A percentile compares a stretch with the other conserved stretches of the same genome.
These are phyloP conservation scores for Sesbania bispinosa DNA, from an alignment of 306 rosid species.

Conservation along the genomic window DNA sequence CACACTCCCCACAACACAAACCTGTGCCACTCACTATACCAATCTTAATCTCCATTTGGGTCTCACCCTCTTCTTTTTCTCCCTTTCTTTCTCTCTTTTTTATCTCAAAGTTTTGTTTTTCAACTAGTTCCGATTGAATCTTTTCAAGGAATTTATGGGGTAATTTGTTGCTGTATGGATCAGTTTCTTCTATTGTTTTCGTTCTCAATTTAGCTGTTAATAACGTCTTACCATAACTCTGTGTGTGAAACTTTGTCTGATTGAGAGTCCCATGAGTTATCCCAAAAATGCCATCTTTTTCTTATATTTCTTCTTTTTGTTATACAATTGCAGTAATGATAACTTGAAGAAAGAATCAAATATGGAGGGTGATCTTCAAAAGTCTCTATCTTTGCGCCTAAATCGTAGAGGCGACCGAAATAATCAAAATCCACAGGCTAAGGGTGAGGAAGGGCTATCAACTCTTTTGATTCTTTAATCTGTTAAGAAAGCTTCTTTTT, in stretches of 20 bases:
- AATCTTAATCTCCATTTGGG: slow-evolving; percentile 17
- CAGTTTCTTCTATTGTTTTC: not conserved
- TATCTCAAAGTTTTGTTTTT: slow-evolving; percentile 21
- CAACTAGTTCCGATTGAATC: not conserved
- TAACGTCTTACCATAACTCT: not conserved
- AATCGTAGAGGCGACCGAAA: slow-evolving; percentile 49
- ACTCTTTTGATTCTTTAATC: not conserved
- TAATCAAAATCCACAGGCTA: slow-evolving; percentile 23
- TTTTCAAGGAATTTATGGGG: slow-evolving; percentile 1
- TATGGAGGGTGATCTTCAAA: slow-evolving; percentile 44
- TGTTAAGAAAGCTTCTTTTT: not conserved
- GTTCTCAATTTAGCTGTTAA: slow-evolving; percentile 5
- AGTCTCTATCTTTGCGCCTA: slow-evolving; percentile 32
- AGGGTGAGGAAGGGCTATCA: slow-evolving; percentile 25
- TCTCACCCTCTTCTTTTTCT: slow-evolving; percentile 20
- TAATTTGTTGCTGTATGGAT: slow-evolving; percentile 16
- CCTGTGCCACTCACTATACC: not conserved
- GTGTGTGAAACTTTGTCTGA: slow-evolving; percentile 14
- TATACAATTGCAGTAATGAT: slow-evolving; percentile 34
- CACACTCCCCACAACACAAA: not conserved
- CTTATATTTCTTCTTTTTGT: not conserved
- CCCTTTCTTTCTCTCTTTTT: not conserved
- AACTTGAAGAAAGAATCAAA: slow-evolving; percentile 22
- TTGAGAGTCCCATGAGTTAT: not conserved
- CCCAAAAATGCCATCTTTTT: not conserved